phyloP scores from a whole-genome alignment of 495 filamentous ascomycete genomes.

The Darksidea phi region DNA sequence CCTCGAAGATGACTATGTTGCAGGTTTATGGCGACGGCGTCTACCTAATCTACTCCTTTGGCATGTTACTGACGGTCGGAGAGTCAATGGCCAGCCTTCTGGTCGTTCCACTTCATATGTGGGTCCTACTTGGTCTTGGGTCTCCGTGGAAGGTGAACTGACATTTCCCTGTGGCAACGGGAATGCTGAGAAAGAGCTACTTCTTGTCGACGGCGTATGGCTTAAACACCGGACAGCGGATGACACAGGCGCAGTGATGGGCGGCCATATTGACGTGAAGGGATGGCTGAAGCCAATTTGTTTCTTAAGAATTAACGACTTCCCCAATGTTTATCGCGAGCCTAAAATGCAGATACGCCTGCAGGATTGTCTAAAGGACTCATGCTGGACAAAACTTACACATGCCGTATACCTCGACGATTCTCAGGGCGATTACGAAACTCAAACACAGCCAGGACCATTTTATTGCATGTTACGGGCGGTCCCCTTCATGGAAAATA shows the following conservation, averaged over 20 bases:
- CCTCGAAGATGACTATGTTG: background rate
- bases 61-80: background rate
- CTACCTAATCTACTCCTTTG: background rate
- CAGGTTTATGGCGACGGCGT: background rate
- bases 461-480: no score
- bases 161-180: background rate
- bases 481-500: no score
- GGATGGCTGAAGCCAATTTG: background rate
- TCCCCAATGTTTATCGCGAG: no score
- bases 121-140: background rate
- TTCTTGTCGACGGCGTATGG: background rate
- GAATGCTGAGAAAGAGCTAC: background rate
- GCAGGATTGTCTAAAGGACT: no score
- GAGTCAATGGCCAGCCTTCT: background rate
- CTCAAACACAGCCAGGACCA: no score
- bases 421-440: no score
- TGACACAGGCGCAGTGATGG: background rate
- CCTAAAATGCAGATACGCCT: no score
- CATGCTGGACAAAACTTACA: no score
- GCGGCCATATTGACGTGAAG: background rate
- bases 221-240: background rate
- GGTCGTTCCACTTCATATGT: background rate
- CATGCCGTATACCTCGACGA: no score
- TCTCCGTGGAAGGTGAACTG: background rate
- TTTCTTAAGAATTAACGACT: background rate